Evolutionary conservation across 805 yeast species (phyloP).

Genomic region (Isabelozyma gotoi): DNA sequence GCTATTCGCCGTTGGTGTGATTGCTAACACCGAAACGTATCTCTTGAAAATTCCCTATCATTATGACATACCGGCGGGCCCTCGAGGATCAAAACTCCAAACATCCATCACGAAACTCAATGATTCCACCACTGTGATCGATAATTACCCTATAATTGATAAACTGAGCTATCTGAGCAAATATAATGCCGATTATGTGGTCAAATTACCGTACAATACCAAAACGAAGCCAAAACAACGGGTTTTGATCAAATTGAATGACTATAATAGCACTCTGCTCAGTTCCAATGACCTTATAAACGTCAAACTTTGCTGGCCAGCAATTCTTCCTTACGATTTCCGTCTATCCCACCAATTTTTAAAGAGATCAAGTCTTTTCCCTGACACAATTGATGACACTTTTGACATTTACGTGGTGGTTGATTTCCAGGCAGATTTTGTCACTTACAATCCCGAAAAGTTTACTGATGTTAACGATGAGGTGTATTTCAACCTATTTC

Average conservation of each 20-base stretch:
- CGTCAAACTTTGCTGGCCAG: constrained; percentile 39
- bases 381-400: constrained; percentile 2
- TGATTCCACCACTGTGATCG: constrained; percentile 17
- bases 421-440: constrained; percentile 18
- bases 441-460: constrained; percentile 12
- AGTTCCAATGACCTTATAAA: constrained; percentile 22
- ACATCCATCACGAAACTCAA: constrained; percentile 13
- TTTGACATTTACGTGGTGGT: constrained; percentile 26
- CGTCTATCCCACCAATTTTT: constrained; percentile 21
- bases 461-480: constrained; percentile 8
- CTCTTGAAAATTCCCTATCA: constrained; percentile 31
- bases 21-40: constrained; percentile 40
- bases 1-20: not conserved
- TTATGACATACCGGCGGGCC: constrained; percentile 28
- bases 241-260: constrained; percentile 32
- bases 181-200: not conserved
- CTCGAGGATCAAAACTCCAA: not conserved
- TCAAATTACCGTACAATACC: constrained; percentile 9
- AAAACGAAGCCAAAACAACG: constrained; percentile 6
- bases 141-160: constrained; percentile 24
- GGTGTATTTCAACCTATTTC: constrained; percentile 21
- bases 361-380: constrained; percentile 10
- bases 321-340: constrained; percentile 27
- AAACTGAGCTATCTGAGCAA: not conserved
- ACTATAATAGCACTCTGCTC: constrained; percentile 27